A percentile compares a stretch with the other conserved stretches of the same genome.
phyloP scores from a whole-genome alignment of 805 yeast species.

The Wickerhamomyces subpelliculosus region DNA sequence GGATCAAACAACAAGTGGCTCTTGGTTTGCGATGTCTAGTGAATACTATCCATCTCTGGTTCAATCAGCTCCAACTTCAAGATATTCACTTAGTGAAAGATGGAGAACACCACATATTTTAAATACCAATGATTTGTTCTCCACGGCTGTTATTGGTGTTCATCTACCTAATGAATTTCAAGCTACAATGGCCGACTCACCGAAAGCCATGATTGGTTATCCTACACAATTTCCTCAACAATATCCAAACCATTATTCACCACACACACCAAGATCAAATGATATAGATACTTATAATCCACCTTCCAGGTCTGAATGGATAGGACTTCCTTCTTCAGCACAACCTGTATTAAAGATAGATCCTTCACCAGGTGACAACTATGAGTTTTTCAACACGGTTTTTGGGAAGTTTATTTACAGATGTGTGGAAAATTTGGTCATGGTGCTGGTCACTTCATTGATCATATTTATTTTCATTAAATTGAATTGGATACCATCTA shows the following conservation, averaged over 20 bases:
- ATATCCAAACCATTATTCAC: conserved; percentile 6
- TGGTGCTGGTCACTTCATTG: background rate
- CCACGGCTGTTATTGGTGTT: conserved; percentile 43
- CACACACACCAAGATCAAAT: conserved; percentile 9
- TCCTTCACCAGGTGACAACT: conserved; percentile 13
- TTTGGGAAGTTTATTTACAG: conserved; percentile 26
- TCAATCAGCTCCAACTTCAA: conserved; percentile 68
- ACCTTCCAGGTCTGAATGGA: conserved; percentile 13
- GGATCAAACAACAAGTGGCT: conserved; percentile 52
- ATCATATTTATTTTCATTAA: conserved; percentile 14
- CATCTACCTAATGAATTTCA: conserved; percentile 24
- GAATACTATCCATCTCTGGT: conserved; percentile 74
- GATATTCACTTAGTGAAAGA: conserved; percentile 38
- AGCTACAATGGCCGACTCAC: conserved; percentile 1
- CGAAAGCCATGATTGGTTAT: conserved; percentile 11
- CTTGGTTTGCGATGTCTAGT: conserved; percentile 87
- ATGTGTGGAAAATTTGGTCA: conserved; percentile 30
- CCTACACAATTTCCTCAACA: conserved; percentile 16
- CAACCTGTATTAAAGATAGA: conserved; percentile 18
- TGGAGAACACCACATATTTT: conserved; percentile 36
- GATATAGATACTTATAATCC: conserved; percentile 8
- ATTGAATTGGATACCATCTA: conserved; percentile 25
- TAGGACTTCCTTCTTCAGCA: conserved; percentile 12
- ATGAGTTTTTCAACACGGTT: conserved; percentile 14
- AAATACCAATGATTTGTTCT: conserved; percentile 30